Evolutionary conservation across 2,329 filamentous ascomycete genomes (phyloP).

Genomic region (Fusarium euwallaceae): DNA sequence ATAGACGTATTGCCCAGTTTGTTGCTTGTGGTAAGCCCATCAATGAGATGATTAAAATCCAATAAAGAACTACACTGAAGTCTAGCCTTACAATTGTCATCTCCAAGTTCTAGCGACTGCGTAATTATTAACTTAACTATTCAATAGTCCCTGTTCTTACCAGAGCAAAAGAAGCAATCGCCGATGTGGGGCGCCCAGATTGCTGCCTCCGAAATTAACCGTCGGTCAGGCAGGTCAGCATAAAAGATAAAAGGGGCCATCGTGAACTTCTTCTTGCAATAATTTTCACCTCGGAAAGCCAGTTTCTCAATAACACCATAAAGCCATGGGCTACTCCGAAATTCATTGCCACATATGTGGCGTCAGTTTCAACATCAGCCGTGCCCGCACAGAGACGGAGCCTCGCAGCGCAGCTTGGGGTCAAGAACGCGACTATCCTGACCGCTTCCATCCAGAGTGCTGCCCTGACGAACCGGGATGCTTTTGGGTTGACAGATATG

Average conservation of each 20-base stretch:
- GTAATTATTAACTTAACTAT: not conserved
- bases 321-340: conserved; percentile 28
- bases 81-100: not conserved
- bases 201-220: conserved; percentile 1
- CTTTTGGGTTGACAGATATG: conserved; percentile 6
- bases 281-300: not conserved
- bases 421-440: not conserved
- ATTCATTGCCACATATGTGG: conserved; percentile 45
- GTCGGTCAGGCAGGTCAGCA: not conserved
- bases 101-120: not conserved
- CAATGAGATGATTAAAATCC: not conserved
- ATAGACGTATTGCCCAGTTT: not conserved
- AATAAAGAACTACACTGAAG: no score
- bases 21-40: not conserved
- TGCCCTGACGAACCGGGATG: conserved; percentile 5
- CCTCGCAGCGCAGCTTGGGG: conserved; percentile 35
- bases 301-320: not conserved
- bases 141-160: not conserved
- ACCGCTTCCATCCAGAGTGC: not conserved
- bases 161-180: not conserved
- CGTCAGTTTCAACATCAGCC: conserved; percentile 48
- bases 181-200: conserved; percentile 2
- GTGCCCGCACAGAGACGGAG: conserved; percentile 39
- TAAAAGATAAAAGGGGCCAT: not conserved
- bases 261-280: not conserved